Conservation (phyloP, 495 filamentous ascomycete genomes). For the Penicillium diatomitis region DNA sequence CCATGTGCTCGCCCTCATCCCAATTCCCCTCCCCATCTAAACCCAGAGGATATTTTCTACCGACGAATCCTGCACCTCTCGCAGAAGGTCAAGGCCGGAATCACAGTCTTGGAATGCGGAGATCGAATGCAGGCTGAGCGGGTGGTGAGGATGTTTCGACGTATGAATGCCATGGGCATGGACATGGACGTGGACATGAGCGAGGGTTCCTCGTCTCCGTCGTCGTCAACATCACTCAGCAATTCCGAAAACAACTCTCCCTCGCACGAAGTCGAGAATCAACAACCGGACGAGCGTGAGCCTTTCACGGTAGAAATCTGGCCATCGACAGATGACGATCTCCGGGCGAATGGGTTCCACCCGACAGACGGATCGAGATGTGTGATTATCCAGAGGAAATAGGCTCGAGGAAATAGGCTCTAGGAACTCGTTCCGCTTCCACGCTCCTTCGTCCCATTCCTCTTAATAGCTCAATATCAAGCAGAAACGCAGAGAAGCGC, state of each 20-base stretch:
- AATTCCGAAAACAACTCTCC: too few relatives aligned
- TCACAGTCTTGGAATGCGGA: constrained; percentile 33
- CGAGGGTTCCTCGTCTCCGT: background rate
- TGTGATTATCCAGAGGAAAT: constrained; percentile 14
- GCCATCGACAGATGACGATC: constrained; percentile 11
- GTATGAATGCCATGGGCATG: background rate
- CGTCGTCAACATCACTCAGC: too few relatives aligned
- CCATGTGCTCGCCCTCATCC: too few relatives aligned
- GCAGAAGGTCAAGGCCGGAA: constrained; percentile 10
- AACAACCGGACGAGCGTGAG: too few relatives aligned
- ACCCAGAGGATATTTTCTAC: constrained; percentile 34
- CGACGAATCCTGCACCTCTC: constrained; percentile 19
- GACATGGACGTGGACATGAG: background rate
- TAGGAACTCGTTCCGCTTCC: too few relatives aligned
- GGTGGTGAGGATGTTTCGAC: constrained; percentile 15
- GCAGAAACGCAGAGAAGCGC: too few relatives aligned
- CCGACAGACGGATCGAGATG: constrained; percentile 13
- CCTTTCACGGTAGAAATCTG: constrained; percentile 9
- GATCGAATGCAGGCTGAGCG: constrained; percentile 25
- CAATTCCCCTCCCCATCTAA: background rate
- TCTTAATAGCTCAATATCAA: too few relatives aligned
- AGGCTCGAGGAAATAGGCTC: too few relatives aligned
- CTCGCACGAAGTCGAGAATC: too few relatives aligned
- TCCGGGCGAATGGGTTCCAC: constrained; percentile 15
- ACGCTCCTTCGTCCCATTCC: too few relatives aligned